These are phyloP conservation scores for Fibroporia radiculosa DNA, from an alignment of 768 basidiomycete species.

Conservation along the genomic window DNA sequence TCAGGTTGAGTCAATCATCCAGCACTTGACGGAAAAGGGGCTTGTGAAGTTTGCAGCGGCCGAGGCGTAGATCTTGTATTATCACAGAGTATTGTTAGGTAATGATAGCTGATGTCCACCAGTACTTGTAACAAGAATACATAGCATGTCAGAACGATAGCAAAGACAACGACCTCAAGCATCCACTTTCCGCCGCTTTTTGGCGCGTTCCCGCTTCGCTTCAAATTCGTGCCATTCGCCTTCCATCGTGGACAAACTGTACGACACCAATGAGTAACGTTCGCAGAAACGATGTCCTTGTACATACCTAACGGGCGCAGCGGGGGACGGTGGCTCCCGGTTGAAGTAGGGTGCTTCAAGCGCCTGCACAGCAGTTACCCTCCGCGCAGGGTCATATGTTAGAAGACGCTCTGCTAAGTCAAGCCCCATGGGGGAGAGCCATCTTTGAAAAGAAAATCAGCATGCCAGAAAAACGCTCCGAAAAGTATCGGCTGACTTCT, in stretches of 20 bases:
- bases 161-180: slow-evolving; percentile 7
- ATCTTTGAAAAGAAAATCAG: slow-evolving; percentile 35
- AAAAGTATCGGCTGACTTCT: slow-evolving; percentile 47
- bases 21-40: slow-evolving; percentile 63
- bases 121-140: slow-evolving; percentile 16
- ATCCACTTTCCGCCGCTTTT: slow-evolving; percentile 65
- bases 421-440: slow-evolving; percentile 79
- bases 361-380: slow-evolving; percentile 75
- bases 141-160: slow-evolving; percentile 18
- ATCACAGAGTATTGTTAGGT: slow-evolving; percentile 26
- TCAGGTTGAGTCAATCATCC: slow-evolving; percentile 84
- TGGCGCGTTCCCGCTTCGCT: slow-evolving; percentile 85
- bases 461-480: background rate
- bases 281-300: background rate
- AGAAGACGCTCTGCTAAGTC: slow-evolving; percentile 83
- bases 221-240: slow-evolving; percentile 99
- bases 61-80: slow-evolving; percentile 14
- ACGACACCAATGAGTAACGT: background rate
- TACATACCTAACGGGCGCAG: slow-evolving; percentile 72
- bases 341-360: slow-evolving; percentile 80
- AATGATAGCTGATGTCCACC: slow-evolving; percentile 17
- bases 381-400: slow-evolving; percentile 68
- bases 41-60: slow-evolving; percentile 36
- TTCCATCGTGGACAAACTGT: slow-evolving; percentile 68
- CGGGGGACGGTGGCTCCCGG: slow-evolving; percentile 65